A percentile compares a stretch with the other conserved stretches of the same genome.
Evolutionary conservation across 2,329 filamentous ascomycete species (phyloP).

Genomic region (Conoideocrella luteorostrata): DNA sequence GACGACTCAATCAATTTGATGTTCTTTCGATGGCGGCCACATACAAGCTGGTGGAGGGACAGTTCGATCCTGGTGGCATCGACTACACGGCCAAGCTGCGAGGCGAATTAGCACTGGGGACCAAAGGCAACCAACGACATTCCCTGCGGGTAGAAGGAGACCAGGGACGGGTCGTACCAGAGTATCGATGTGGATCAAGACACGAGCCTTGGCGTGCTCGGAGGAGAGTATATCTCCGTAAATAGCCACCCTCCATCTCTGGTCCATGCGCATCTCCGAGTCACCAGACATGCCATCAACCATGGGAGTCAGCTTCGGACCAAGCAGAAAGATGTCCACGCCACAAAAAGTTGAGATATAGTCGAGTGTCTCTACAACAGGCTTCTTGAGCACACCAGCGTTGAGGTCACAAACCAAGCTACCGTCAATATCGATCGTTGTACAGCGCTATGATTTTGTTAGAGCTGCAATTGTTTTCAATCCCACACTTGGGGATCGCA

Average conservation of each 20-base stretch:
- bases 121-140: neutral
- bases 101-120: neutral
- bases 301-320: slow-evolving; percentile 78
- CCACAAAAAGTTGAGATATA: slow-evolving; percentile 82
- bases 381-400: slow-evolving; percentile 62
- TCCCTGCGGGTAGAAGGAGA: neutral
- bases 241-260: slow-evolving; percentile 85
- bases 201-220: slow-evolving; percentile 93
- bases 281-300: slow-evolving; percentile 70
- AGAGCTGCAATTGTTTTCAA: no score
- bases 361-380: slow-evolving; percentile 79
- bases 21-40: slow-evolving; percentile 89
- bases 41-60: slow-evolving; percentile 84
- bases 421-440: slow-evolving; percentile 88
- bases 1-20: slow-evolving; percentile 96
- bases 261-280: slow-evolving; percentile 76
- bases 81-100: slow-evolving; percentile 63
- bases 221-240: slow-evolving; percentile 93
- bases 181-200: slow-evolving; percentile 95
- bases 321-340: slow-evolving; percentile 92
- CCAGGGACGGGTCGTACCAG: slow-evolving; percentile 50
- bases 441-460: slow-evolving; percentile 56
- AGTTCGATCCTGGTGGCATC: slow-evolving; percentile 78
- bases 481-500: no score
- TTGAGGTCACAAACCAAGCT: slow-evolving; percentile 74